Evolutionary conservation across 306 rosid genomes (phyloP).

Genomic region (Acacia crassicarpa): DNA sequence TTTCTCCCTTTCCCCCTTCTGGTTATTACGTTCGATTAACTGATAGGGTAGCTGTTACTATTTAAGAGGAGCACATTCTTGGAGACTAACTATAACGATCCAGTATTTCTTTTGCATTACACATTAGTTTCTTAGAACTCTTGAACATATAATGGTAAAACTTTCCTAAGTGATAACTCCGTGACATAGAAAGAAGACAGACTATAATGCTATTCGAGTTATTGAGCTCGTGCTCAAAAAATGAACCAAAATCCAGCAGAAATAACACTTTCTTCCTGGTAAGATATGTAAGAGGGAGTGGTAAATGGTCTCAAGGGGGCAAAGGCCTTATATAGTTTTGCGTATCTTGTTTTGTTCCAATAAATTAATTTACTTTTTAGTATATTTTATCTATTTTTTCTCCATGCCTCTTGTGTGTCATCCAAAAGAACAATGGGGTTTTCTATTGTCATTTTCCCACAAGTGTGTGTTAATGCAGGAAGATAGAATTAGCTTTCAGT

Average conservation of each 20-base stretch:
- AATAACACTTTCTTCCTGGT: not conserved
- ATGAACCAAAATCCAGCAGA: not conserved
- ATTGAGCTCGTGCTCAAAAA: not conserved
- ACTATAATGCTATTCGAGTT: not conserved
- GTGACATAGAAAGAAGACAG: not conserved
- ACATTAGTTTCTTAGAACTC: conserved; percentile 4
- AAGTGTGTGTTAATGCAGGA: conserved; percentile 61
- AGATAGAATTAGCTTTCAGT: conserved; percentile 61
- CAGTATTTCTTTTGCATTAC: not conserved
- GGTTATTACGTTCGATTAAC: not conserved
- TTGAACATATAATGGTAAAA: not conserved
- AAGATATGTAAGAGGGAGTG: not conserved
- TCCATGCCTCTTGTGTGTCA: not conserved
- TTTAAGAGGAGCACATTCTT: not conserved
- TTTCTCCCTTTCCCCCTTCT: not conserved
- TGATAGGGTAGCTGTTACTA: not conserved
- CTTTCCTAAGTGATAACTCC: not conserved
- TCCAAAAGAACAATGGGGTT: not conserved
- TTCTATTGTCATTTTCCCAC: conserved; percentile 13
- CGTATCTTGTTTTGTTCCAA: not conserved
- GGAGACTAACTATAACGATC: not conserved
- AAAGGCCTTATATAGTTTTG: not conserved
- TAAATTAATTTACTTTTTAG: not conserved
- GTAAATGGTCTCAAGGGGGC: not conserved
- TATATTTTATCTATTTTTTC: not conserved